These are phyloP conservation scores for Sphaerosporella brunnea DNA, from an alignment of 495 filamentous ascomycete genomes.

Conservation along the genomic window DNA sequence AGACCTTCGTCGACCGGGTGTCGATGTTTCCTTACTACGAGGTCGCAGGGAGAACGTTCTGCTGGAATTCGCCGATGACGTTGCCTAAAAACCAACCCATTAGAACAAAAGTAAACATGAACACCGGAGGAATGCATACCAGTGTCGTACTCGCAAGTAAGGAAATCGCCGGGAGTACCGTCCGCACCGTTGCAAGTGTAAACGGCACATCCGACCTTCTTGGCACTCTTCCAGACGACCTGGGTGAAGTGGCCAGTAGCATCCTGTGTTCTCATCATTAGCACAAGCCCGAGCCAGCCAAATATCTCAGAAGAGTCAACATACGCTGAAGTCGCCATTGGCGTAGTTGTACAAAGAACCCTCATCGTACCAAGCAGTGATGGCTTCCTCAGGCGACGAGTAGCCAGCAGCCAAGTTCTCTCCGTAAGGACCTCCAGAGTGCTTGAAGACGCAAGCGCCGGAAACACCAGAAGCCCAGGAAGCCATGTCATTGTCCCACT, in stretches of 20 bases:
- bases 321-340: slow-evolving; percentile 9
- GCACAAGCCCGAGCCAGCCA: too few species aligned
- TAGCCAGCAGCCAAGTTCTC: slow-evolving; percentile 26
- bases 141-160: slow-evolving; percentile 67
- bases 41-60: slow-evolving; percentile 36
- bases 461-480: slow-evolving; percentile 37
- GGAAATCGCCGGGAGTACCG: slow-evolving; percentile 26
- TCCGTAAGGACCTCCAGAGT: slow-evolving; percentile 18
- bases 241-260: slow-evolving; percentile 64
- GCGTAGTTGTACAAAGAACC: slow-evolving; percentile 10
- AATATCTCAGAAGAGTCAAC: too few species aligned
- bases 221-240: slow-evolving; percentile 64
- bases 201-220: slow-evolving; percentile 54
- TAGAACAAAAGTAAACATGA: too few species aligned
- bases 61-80: slow-evolving; percentile 43
- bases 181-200: slow-evolving; percentile 32
- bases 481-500: slow-evolving; percentile 45
- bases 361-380: slow-evolving; percentile 22
- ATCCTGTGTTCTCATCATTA: too few species aligned
- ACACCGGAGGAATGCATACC: slow-evolving; percentile 38
- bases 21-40: too few species aligned
- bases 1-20: too few species aligned
- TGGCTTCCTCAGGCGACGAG: slow-evolving; percentile 1
- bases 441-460: slow-evolving; percentile 43
- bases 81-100: slow-evolving; percentile 39